Conservation (phyloP, 306 rosid genomes). For the Prunus mume region DNA sequence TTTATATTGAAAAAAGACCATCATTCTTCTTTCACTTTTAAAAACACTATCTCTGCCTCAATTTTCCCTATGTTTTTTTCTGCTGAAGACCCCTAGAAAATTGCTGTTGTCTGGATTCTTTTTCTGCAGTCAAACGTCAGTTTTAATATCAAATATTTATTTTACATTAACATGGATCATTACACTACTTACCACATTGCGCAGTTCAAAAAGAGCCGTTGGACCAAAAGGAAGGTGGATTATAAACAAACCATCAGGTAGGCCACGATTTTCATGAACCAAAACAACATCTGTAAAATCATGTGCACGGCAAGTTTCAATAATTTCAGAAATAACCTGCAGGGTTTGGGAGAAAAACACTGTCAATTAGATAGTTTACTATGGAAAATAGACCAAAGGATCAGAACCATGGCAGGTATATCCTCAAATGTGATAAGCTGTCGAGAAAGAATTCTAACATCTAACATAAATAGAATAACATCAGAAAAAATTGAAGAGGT, state of each 20-base stretch:
- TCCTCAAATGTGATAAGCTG: neutral
- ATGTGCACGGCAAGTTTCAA: conserved; percentile 80
- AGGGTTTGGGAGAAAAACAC: neutral
- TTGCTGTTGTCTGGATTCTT: neutral
- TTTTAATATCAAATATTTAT: neutral
- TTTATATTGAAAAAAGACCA: neutral
- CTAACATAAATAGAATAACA: no score
- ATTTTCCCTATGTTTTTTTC: neutral
- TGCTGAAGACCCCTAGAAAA: neutral
- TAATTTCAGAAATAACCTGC: conserved; percentile 88
- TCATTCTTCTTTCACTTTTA: no score
- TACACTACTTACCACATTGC: conserved; percentile 67
- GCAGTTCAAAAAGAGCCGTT: conserved; percentile 84
- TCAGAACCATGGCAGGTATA: neutral
- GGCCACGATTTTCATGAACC: conserved; percentile 95
- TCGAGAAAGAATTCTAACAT: no score
- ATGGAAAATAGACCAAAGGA: neutral
- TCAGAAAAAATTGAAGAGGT: no score
- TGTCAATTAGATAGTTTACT: neutral
- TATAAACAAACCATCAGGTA: conserved; percentile 83
- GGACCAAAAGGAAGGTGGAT: conserved; percentile 92
- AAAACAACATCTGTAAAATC: conserved; percentile 81
- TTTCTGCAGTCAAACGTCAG: conserved; percentile 4
- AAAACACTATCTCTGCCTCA: neutral
- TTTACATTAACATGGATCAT: neutral